phyloP scores from a whole-genome alignment of 129 eudicot species.

The Chrysanthemum makinoi region DNA sequence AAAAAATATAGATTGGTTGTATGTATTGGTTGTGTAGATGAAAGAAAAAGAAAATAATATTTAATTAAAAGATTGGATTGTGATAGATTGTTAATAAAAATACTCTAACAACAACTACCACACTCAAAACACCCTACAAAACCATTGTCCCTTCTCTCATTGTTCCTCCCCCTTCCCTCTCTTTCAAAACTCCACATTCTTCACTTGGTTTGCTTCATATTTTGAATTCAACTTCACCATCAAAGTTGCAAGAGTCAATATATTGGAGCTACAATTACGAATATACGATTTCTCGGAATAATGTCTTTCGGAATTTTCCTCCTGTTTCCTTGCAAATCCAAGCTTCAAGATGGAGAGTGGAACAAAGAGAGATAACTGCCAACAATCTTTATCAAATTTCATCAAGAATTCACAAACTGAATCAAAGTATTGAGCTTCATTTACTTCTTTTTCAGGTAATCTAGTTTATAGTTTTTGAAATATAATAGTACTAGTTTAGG shows the following conservation, averaged over 20 bases:
- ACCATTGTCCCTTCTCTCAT: constrained; percentile 16
- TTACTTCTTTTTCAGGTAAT: constrained; percentile 30
- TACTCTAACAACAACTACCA: background rate
- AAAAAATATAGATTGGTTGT: no score
- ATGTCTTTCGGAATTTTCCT: constrained; percentile 48
- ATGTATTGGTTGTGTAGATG: no score
- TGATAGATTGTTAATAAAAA: no score
- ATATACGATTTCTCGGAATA: background rate
- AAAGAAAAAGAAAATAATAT: no score
- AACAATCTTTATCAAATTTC: background rate
- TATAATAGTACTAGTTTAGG: no score
- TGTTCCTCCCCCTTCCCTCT: constrained; percentile 12
- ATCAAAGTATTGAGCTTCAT: background rate
- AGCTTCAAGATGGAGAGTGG: constrained; percentile 53
- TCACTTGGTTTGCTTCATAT: constrained; percentile 11
- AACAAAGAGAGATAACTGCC: constrained; percentile 44
- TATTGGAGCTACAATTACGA: background rate
- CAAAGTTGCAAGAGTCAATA: background rate
- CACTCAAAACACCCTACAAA: constrained; percentile 18
- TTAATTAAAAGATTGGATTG: no score
- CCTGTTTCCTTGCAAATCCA: constrained; percentile 42
- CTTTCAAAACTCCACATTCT: background rate
- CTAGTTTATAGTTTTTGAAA: background rate
- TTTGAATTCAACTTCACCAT: background rate
- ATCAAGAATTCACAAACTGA: background rate